Evolutionary conservation across 805 yeast species (phyloP).

Genomic region (Wickerhamomyces strasburgensis): DNA sequence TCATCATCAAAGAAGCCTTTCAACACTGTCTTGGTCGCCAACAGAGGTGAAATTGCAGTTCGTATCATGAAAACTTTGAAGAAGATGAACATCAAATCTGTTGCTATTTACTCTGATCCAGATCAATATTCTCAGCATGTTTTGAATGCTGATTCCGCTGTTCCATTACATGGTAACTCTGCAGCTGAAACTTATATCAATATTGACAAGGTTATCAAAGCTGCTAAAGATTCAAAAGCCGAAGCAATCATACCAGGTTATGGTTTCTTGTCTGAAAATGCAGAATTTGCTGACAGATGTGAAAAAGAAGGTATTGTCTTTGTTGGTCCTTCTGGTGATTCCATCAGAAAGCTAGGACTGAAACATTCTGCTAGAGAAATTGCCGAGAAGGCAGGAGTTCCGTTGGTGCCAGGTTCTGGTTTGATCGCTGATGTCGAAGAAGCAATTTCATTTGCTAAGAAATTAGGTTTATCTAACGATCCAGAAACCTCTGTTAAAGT

Average conservation of each 20-base stretch:
- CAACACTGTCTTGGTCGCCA: conserved; percentile 84
- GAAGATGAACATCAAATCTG: conserved; percentile 68
- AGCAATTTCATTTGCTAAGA: conserved; percentile 69
- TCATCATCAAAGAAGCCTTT: conserved; percentile 51
- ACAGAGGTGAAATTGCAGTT: conserved; percentile 97
- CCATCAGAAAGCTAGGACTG: conserved; percentile 84
- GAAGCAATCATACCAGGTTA: conserved; percentile 98
- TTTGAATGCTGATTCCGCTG: conserved; percentile 71
- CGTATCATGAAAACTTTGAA: conserved; percentile 86
- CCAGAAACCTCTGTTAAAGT: conserved; percentile 62
- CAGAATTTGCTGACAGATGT: conserved; percentile 90
- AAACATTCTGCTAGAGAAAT: conserved; percentile 96
- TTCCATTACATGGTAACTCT: conserved; percentile 72
- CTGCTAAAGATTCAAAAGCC: conserved; percentile 78
- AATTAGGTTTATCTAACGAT: conserved; percentile 41
- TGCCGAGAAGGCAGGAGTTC: conserved; percentile 88
- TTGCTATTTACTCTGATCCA: conserved; percentile 87
- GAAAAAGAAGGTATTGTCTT: conserved; percentile 77
- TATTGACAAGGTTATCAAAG: conserved; percentile 77
- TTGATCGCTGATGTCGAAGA: conserved; percentile 66
- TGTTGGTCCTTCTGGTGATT: conserved; percentile 96
- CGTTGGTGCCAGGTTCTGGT: conserved; percentile 96
- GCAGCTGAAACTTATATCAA: conserved; percentile 90
- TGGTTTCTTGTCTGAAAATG: conserved; percentile 94
- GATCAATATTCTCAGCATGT: conserved; percentile 90